Evolutionary conservation across 2,329 filamentous ascomycete genomes (phyloP), one percentile per base, ranked within the genome.

Genomic region (Arthrobotrys sinensis): DNA sequence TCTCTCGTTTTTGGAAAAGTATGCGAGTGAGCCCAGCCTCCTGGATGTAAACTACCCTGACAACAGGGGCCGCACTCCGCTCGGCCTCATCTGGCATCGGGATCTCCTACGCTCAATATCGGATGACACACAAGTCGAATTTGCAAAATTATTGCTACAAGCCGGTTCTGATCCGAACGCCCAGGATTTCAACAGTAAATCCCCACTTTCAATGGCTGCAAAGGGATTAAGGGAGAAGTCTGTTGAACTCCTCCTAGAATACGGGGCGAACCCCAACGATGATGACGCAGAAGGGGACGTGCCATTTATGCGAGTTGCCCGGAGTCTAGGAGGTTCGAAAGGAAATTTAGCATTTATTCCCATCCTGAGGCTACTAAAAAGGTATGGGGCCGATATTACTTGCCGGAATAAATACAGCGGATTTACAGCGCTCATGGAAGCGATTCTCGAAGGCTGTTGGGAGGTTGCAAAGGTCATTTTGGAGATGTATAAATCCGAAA

Each of bases 171-270:
- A 76, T 14, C 63, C 64, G 1, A 76, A 69, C 38, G 43, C 64
- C 10, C 72, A 69, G 48, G 55, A 69, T 36, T 32, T 57, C 16
- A 36, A 76, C 5, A 69, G 72, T 32, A 8, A 16, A 32, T 55
- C 34, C 3, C 55, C 72, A 16, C 46, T 76, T 10, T 8, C 16
- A 14, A 34, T 16, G 38, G 72, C 64, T 1, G 34, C 46, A 0
- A 16, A 28, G 5, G 4, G 6, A n/a, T 16, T 55, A 10, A 55
- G 48, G 28, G 45, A 53, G 12, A 16, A 53, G 5, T 45, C 43
- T 28, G 72, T 76, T n/a, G 28, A 76, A 40, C 16, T 69, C 3
- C 72, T 76, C 1, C 19, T 76, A 16, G 46, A 76, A 36, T 16
- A 43, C 3, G 64, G 55, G 5, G 72, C 72, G 2, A 36, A 76